Evolutionary conservation across 73 alveolate genomes (phyloP).

Genomic region (Uronychia setigera): DNA sequence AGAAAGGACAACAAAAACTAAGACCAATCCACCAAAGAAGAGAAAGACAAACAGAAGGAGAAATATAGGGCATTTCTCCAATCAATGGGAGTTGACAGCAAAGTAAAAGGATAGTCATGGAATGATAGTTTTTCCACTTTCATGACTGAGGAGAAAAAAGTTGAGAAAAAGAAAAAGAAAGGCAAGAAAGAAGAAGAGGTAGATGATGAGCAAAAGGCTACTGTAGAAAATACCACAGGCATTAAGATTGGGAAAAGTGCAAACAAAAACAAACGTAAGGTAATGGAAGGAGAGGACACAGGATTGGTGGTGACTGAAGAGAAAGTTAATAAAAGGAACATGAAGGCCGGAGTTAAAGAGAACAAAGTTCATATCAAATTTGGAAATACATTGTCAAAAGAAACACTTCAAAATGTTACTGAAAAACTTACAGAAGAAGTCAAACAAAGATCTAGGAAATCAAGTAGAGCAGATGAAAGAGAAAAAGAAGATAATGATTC

Average conservation of each 20-base stretch:
- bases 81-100: slow-evolving; percentile 45
- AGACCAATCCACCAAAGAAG: slow-evolving; percentile 18
- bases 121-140: slow-evolving; percentile 54
- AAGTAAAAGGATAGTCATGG: slow-evolving; percentile 51
- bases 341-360: slow-evolving; percentile 20
- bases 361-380: slow-evolving; percentile 33
- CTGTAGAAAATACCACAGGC: neutral
- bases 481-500: slow-evolving; percentile 37
- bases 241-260: slow-evolving; percentile 1
- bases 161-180: slow-evolving; percentile 26
- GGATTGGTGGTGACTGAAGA: slow-evolving; percentile 15
- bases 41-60: slow-evolving; percentile 53
- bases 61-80: slow-evolving; percentile 41
- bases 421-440: neutral
- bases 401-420: neutral
- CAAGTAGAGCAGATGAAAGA: slow-evolving; percentile 7
- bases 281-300: slow-evolving; percentile 17
- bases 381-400: slow-evolving; percentile 16
- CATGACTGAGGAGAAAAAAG: slow-evolving; percentile 35
- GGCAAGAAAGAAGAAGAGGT: neutral
- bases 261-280: slow-evolving; percentile 45
- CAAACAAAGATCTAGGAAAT: slow-evolving; percentile 6
- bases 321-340: slow-evolving; percentile 5
- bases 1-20: slow-evolving; percentile 27
- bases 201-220: neutral